Evolutionary conservation across 305 asterid species (phyloP).

Genomic region (Fraxinus latifolia): DNA sequence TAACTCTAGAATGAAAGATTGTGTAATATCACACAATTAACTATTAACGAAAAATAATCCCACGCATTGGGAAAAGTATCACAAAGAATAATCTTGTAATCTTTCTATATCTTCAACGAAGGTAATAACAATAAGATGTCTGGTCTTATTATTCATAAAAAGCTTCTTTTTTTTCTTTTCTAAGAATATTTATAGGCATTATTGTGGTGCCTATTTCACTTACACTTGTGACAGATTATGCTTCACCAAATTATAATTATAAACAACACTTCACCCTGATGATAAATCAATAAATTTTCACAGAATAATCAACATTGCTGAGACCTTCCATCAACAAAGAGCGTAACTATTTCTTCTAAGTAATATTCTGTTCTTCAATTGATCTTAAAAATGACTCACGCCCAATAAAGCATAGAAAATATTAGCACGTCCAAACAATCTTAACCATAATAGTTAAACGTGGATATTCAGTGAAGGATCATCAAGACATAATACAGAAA

Average conservation of each 20-base stretch:
- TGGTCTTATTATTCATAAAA: slow-evolving; percentile 7
- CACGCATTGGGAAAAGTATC: not conserved
- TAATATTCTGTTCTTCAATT: not conserved
- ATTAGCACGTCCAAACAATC: not conserved
- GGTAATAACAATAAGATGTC: not conserved
- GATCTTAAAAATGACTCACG: slow-evolving; percentile 12
- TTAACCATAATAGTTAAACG: not conserved
- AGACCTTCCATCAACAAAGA: slow-evolving; percentile 9
- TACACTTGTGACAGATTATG: not conserved
- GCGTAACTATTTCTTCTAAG: not conserved
- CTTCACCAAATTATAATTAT: not conserved
- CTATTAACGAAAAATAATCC: not conserved
- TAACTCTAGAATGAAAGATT: not conserved
- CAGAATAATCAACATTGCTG: not conserved
- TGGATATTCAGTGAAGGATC: not conserved
- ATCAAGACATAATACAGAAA: slow-evolving; percentile 14
- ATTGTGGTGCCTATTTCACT: not conserved
- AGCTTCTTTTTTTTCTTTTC: not conserved
- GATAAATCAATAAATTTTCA: not conserved
- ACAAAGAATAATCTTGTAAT: not conserved
- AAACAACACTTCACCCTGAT: not conserved
- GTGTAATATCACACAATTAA: not conserved
- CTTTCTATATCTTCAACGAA: not conserved
- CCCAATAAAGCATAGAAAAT: slow-evolving; percentile 15
- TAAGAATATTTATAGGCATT: not conserved